These are phyloP conservation scores for Xylaria multiplex DNA, from an alignment of 2,329 filamentous ascomycete genomes.

Conservation along the genomic window DNA sequence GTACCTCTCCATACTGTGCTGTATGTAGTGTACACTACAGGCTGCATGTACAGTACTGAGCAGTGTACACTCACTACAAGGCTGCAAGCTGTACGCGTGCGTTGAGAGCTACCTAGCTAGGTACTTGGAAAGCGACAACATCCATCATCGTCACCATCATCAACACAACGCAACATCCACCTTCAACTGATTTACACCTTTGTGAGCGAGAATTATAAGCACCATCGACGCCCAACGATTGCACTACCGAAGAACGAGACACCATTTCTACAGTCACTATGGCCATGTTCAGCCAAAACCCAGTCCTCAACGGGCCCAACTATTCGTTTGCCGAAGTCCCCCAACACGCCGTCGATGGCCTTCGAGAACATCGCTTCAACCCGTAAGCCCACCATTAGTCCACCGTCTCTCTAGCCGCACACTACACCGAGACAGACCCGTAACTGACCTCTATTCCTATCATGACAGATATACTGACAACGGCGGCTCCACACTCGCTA, in stretches of 20 bases:
- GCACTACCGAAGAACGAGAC: slow-evolving; percentile 14
- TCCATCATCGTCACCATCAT: slow-evolving; percentile 33
- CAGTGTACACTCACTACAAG: slow-evolving; percentile 51
- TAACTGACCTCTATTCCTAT: slow-evolving; percentile 29
- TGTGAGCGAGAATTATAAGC: neutral
- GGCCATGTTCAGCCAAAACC: slow-evolving; percentile 77
- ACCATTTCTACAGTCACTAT: slow-evolving; percentile 54
- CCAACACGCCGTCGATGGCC: slow-evolving; percentile 63
- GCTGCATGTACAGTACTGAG: slow-evolving; percentile 14
- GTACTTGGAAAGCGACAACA: slow-evolving; percentile 34
- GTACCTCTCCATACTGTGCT: neutral
- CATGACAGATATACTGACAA: slow-evolving; percentile 89
- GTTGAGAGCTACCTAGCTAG: slow-evolving; percentile 24
- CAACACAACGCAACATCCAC: slow-evolving; percentile 29
- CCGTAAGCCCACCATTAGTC: slow-evolving; percentile 70
- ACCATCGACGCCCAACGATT: slow-evolving; percentile 14
- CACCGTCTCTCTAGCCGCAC: neutral
- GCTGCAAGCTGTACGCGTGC: slow-evolving; percentile 58
- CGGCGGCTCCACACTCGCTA: slow-evolving; percentile 94
- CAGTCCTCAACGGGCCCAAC: slow-evolving; percentile 74
- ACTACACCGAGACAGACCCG: neutral
- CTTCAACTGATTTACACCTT: slow-evolving; percentile 25
- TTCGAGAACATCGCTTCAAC: slow-evolving; percentile 85
- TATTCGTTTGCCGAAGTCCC: slow-evolving; percentile 74
- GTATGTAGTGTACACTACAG: neutral